Conservation (phyloP, 163 green algal species). For the Chlamydomonas reinhardtii region DNA sequence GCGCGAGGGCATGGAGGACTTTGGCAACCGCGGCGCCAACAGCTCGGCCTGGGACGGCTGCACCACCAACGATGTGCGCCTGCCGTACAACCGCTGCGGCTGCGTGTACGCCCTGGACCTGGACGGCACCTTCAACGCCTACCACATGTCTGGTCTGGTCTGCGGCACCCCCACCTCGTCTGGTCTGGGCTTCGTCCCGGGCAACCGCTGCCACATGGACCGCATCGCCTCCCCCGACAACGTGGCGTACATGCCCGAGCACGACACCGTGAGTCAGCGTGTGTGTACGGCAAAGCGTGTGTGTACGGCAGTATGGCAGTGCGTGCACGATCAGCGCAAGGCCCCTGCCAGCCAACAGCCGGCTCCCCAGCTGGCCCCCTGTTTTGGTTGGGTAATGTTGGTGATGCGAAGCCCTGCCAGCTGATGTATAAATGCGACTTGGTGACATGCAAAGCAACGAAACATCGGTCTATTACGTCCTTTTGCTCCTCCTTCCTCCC, state of each 20-base stretch:
- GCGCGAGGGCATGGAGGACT: constrained; percentile 73
- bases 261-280: constrained; percentile 44
- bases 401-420: too few species aligned
- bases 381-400: too few species aligned
- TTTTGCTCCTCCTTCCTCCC: too few species aligned
- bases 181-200: background rate
- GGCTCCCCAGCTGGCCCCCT: too few species aligned
- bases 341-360: too few species aligned
- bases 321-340: background rate
- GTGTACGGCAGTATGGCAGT: too few species aligned
- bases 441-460: too few species aligned
- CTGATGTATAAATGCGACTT: too few species aligned
- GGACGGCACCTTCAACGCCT: constrained; percentile 44
- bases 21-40: constrained; percentile 34
- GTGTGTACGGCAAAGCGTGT: background rate
- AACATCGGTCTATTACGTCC: too few species aligned
- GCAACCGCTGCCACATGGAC: constrained; percentile 18
- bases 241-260: constrained; percentile 60
- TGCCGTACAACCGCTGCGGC: constrained; percentile 74
- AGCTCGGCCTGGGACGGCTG: constrained; percentile 47
- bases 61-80: constrained; percentile 59
- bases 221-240: constrained; percentile 74
- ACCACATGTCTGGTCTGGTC: constrained; percentile 52
- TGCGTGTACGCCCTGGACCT: constrained; percentile 73
- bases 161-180: constrained; percentile 19